Evolutionary conservation across 1,139 yeast species (phyloP).

Genomic region (Taphrina confusa): DNA sequence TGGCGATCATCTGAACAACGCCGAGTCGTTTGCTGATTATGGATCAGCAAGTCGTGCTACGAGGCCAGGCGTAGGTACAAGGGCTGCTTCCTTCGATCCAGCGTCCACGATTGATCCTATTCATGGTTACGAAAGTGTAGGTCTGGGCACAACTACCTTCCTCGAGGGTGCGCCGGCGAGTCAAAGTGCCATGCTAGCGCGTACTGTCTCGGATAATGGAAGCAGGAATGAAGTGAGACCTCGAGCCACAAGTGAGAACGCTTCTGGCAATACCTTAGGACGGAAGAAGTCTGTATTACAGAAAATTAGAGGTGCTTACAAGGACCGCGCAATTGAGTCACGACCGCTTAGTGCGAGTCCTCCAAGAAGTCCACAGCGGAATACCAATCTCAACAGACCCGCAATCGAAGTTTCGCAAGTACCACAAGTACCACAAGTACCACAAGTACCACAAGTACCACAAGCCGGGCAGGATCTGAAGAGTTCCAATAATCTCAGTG

Average conservation of each 20-base stretch:
- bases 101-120: constrained; percentile 66
- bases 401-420: not conserved
- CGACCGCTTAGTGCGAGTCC: constrained; percentile 10
- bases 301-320: constrained; percentile 37
- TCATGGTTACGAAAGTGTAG: constrained; percentile 82
- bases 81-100: constrained; percentile 58
- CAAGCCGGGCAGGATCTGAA: too few relatives aligned
- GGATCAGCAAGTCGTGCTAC: constrained; percentile 21
- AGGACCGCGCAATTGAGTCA: constrained; percentile 7
- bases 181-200: constrained; percentile 48
- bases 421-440: not conserved
- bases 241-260: constrained; percentile 13
- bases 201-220: constrained; percentile 22
- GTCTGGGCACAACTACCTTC: constrained; percentile 87
- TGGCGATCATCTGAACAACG: constrained; percentile 28
- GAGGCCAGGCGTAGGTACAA: constrained; percentile 2
- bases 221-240: constrained; percentile 10
- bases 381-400: not conserved
- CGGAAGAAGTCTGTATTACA: constrained; percentile 40
- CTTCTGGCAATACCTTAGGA: constrained; percentile 32
- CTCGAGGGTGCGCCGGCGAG: constrained; percentile 97
- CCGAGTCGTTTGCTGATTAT: constrained; percentile 45
- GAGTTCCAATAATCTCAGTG: not conserved
- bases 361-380: constrained; percentile 2
- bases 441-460: not conserved